These are phyloP conservation scores for Cystobasidium onofrii DNA, from an alignment of 768 basidiomycete species.

Conservation along the genomic window DNA sequence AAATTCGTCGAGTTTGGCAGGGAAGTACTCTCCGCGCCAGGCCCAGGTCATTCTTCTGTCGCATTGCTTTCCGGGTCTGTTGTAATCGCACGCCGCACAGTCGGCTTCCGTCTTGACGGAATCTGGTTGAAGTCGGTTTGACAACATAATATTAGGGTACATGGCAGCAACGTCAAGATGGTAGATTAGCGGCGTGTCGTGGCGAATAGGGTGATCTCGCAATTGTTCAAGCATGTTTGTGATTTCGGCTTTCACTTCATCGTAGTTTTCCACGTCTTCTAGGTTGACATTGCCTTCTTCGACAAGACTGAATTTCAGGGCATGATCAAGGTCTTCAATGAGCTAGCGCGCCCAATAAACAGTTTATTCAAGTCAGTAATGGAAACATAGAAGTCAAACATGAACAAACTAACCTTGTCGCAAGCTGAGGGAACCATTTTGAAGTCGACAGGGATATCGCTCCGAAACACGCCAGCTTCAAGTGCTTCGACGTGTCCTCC, in stretches of 20 bases:
- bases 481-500: slow-evolving; percentile 98
- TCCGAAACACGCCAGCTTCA: slow-evolving; percentile 95
- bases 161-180: slow-evolving; percentile 98
- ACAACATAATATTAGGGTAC: slow-evolving; percentile 99
- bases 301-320: slow-evolving; percentile 74
- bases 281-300: slow-evolving; percentile 73
- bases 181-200: slow-evolving; percentile 90
- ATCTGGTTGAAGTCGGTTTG: slow-evolving; percentile 95
- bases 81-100: slow-evolving; percentile 97
- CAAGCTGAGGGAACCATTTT: slow-evolving; percentile 81
- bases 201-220: slow-evolving; percentile 80
- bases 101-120: slow-evolving; percentile 93
- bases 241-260: slow-evolving; percentile 77
- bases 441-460: slow-evolving; percentile 90
- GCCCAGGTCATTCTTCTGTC: slow-evolving; percentile 93
- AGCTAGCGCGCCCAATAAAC: slow-evolving; percentile 51
- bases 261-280: slow-evolving; percentile 85
- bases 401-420: slow-evolving; percentile 51
- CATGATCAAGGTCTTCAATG: slow-evolving; percentile 87
- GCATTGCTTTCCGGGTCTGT: slow-evolving; percentile 88
- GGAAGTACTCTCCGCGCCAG: slow-evolving; percentile 98
- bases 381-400: neutral
- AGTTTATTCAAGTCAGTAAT: neutral
- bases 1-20: slow-evolving; percentile 89
- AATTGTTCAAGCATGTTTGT: slow-evolving; percentile 69